These are phyloP conservation scores for Dendrobium officinale DNA, from an alignment of 106 monocot genomes.

Conservation along the genomic window DNA sequence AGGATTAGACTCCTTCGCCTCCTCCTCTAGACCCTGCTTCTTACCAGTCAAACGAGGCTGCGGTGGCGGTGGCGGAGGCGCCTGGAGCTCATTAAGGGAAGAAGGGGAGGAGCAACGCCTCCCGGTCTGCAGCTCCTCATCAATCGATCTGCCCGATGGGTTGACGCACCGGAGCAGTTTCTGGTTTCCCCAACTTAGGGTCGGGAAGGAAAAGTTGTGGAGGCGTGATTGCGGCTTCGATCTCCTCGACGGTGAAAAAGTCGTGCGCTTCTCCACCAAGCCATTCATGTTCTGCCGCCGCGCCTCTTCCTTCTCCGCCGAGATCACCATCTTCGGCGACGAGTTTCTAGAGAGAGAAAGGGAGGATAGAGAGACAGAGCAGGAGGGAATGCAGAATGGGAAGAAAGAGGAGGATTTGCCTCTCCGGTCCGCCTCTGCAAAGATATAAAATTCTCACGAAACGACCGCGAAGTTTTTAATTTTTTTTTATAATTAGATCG, in stretches of 20 bases:
- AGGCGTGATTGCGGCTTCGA: conserved; percentile 7
- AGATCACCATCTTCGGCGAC: conserved; percentile 13
- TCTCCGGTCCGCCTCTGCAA: background rate
- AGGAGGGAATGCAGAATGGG: too few species aligned
- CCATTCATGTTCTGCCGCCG: background rate
- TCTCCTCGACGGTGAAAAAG: background rate
- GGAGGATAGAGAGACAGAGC: background rate
- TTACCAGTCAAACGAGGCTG: background rate
- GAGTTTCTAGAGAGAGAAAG: background rate
- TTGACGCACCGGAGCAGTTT: conserved; percentile 24
- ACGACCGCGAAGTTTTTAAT: conserved; percentile 1
- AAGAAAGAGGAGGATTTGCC: background rate
- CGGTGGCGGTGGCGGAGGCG: background rate
- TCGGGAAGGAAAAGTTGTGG: conserved; percentile 25
- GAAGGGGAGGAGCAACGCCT: background rate
- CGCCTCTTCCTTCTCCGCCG: conserved; percentile 6
- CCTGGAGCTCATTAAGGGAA: background rate
- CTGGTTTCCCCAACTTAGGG: conserved; percentile 19
- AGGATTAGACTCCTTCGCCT: background rate
- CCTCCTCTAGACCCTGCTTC: conserved; percentile 5
- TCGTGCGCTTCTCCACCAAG: conserved; percentile 11
- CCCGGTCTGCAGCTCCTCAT: background rate
- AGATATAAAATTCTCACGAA: background rate
- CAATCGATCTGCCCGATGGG: background rate
- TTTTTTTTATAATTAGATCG: background rate